Conservation (phyloP, 371 early-diverging fungal genomes). For the Batkoa obscura region DNA sequence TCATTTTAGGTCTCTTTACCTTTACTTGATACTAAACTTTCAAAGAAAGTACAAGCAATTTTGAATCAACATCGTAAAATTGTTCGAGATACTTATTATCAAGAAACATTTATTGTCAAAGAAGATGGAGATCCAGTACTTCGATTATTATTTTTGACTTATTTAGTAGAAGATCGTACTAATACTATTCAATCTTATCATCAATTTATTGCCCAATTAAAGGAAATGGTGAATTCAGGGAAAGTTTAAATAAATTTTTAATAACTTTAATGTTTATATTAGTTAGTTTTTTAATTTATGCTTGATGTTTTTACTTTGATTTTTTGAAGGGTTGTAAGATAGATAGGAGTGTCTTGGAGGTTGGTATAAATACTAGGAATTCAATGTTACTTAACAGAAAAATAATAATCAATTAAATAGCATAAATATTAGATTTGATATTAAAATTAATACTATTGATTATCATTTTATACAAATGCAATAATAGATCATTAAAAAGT, state of each 20-base stretch:
- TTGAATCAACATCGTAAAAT: constrained; percentile 33
- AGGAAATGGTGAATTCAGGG: constrained; percentile 24
- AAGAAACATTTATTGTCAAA: constrained; percentile 55
- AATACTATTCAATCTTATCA: constrained; percentile 64
- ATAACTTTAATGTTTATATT: too few species aligned
- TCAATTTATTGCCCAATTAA: constrained; percentile 48
- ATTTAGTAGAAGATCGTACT: constrained; percentile 82
- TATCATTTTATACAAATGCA: too few species aligned
- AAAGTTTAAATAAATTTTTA: constrained; percentile 1
- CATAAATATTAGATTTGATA: too few species aligned
- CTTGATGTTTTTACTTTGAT: neutral
- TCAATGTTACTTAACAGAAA: too few species aligned
- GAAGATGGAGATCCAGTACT: constrained; percentile 83
- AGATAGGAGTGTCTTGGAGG: too few species aligned
- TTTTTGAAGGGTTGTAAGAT: too few species aligned
- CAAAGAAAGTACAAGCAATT: constrained; percentile 31
- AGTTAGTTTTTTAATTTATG: neutral
- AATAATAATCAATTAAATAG: too few species aligned
- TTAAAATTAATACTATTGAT: too few species aligned
- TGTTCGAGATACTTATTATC: constrained; percentile 35
- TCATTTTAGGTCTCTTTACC: constrained; percentile 26
- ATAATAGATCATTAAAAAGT: too few species aligned
- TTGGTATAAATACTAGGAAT: too few species aligned
- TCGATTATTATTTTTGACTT: constrained; percentile 63
- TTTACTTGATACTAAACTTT: constrained; percentile 27